Percentiles rank a stretch among this genome's conserved stretches.
These are phyloP conservation scores for Papiliotrema nemorosa DNA, from an alignment of 1,284 basidiomycete species.

Conservation along the genomic window DNA sequence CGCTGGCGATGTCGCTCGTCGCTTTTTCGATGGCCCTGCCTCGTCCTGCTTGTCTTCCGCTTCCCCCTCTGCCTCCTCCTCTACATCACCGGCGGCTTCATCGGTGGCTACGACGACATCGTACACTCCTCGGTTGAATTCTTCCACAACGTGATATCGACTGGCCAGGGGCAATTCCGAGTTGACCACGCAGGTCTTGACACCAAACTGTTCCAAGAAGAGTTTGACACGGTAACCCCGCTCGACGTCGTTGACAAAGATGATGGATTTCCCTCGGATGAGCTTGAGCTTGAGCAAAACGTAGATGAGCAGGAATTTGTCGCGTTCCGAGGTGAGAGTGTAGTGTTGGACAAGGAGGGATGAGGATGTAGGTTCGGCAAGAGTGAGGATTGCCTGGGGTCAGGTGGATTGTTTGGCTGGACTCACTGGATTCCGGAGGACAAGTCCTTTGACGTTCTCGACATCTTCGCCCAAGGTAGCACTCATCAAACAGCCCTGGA, in stretches of 20 bases:
- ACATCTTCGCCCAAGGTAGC: constrained; percentile 98
- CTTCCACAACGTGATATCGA: constrained; percentile 95
- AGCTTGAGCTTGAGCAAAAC: constrained; percentile 67
- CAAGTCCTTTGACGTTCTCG: constrained; percentile 80
- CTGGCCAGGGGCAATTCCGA: constrained; percentile 94
- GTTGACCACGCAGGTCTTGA: constrained; percentile 94
- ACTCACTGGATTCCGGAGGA: constrained; percentile 78
- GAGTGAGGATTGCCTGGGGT: constrained; percentile 68
- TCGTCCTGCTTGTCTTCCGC: constrained; percentile 30
- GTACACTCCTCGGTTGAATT: constrained; percentile 98
- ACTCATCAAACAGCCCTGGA: constrained; percentile 95
- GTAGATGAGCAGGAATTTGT: constrained; percentile 36
- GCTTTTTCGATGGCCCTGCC: constrained; percentile 42
- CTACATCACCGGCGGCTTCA: constrained; percentile 62
- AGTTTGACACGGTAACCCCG: constrained; percentile 75
- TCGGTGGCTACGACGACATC: constrained; percentile 99
- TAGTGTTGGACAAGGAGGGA: constrained; percentile 74
- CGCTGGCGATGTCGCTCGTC: constrained; percentile 32
- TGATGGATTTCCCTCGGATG: constrained; percentile 85
- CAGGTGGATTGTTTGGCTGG: background rate
- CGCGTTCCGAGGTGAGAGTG: constrained; percentile 56
- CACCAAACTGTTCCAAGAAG: constrained; percentile 96
- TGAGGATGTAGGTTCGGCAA: constrained; percentile 76
- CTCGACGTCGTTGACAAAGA: constrained; percentile 97
- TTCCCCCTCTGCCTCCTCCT: constrained; percentile 30